Evolutionary conservation across 2,329 filamentous ascomycete species (phyloP).

Genomic region (Coniosporium tulheliwenetii): DNA sequence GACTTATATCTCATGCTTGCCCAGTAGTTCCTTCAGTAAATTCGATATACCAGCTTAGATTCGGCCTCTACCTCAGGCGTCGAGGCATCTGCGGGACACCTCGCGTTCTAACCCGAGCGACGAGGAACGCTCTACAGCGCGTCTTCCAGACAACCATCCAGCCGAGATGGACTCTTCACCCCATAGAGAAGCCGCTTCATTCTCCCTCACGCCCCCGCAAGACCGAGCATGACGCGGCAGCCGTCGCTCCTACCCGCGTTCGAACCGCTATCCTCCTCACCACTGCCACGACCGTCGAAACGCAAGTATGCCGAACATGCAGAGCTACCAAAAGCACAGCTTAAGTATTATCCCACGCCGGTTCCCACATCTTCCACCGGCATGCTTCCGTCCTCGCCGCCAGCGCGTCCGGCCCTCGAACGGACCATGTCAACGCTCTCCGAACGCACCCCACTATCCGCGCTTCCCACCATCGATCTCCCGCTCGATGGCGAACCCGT

Average conservation of each 20-base stretch:
- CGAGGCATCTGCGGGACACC: too few relatives aligned
- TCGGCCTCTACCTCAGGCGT: too few relatives aligned
- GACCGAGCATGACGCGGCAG: constrained; percentile 35
- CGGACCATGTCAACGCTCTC: constrained; percentile 48
- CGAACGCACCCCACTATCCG: constrained; percentile 69
- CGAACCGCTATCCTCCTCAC: constrained; percentile 66
- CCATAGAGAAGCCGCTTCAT: too few relatives aligned
- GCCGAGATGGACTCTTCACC: background rate
- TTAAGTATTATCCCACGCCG: constrained; percentile 67
- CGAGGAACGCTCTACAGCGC: too few relatives aligned
- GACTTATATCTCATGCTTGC: too few relatives aligned
- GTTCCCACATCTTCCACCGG: constrained; percentile 87
- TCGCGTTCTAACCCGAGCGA: too few relatives aligned
- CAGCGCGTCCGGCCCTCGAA: constrained; percentile 37
- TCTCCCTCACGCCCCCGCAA: background rate
- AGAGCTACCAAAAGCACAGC: constrained; percentile 27
- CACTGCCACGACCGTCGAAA: constrained; percentile 54
- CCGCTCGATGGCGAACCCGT: constrained; percentile 67
- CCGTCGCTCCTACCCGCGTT: constrained; percentile 63
- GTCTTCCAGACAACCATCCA: too few relatives aligned
- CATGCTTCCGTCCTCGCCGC: constrained; percentile 76
- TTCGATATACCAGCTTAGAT: too few relatives aligned
- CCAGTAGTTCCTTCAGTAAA: too few relatives aligned
- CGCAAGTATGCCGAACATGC: constrained; percentile 41
- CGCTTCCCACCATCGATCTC: constrained; percentile 70